Conservation (phyloP, 805 yeast genomes). For the Hanseniaspora jakobsenii region DNA sequence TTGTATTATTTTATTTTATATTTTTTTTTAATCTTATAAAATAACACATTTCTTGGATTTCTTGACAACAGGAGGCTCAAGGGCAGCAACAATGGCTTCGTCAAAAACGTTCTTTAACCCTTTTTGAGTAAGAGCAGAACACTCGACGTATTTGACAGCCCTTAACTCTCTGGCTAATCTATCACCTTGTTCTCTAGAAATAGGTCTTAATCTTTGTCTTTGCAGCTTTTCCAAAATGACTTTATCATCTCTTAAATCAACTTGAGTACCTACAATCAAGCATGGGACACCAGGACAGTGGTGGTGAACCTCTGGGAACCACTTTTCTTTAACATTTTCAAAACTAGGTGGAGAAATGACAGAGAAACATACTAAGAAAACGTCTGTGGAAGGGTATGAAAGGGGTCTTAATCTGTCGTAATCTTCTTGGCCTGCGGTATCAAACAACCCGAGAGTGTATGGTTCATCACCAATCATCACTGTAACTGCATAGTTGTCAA, state of each 20-base stretch:
- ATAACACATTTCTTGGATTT: conserved; percentile 68
- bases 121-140: conserved; percentile 93
- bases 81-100: conserved; percentile 95
- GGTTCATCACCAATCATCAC: conserved; percentile 98
- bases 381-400: conserved; percentile 94
- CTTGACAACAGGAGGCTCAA: conserved; percentile 90
- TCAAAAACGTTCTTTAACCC: conserved; percentile 97
- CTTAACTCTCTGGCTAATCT: conserved; percentile 84
- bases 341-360: conserved; percentile 95
- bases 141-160: conserved; percentile 93
- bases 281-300: conserved; percentile 98
- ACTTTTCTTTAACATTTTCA: conserved; percentile 93
- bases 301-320: conserved; percentile 98
- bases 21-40: conserved; percentile 35
- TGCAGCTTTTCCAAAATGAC: conserved; percentile 78
- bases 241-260: conserved; percentile 88
- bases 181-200: conserved; percentile 78
- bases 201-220: conserved; percentile 81
- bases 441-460: conserved; percentile 90
- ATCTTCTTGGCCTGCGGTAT: conserved; percentile 99
- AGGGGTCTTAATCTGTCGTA: conserved; percentile 94
- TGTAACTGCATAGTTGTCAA: conserved; percentile 88
- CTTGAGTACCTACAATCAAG: conserved; percentile 91
- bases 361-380: conserved; percentile 87
- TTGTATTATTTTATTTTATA: not conserved